phyloP scores from a whole-genome alignment of 176 grass and related monocot genomes.

The Elaeis guineensis region DNA sequence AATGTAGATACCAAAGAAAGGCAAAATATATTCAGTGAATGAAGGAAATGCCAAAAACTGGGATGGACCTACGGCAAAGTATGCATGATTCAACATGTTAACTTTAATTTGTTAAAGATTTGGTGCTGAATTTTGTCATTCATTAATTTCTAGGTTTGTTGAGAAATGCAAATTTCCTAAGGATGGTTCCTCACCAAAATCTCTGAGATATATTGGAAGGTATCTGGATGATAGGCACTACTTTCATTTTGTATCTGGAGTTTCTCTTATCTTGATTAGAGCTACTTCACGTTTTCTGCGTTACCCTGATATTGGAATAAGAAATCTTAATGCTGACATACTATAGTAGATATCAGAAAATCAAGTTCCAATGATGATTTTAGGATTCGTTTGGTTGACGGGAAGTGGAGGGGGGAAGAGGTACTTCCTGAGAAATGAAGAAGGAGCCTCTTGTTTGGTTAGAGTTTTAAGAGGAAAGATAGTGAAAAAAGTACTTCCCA shows the following conservation, averaged over 20 bases:
- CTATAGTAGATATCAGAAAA: too few species aligned
- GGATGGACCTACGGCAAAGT: slow-evolving; percentile 77
- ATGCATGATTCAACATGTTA: slow-evolving; percentile 6
- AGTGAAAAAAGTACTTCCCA: too few species aligned
- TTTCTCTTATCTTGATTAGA: not conserved
- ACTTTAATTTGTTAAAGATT: slow-evolving; percentile 1
- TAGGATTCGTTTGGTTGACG: too few species aligned
- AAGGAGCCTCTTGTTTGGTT: too few species aligned
- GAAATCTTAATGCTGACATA: too few species aligned
- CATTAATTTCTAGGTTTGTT: slow-evolving; percentile 46
- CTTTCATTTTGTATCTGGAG: not conserved
- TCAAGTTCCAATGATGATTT: too few species aligned
- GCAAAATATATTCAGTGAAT: slow-evolving; percentile 92
- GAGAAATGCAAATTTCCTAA: slow-evolving; percentile 86
- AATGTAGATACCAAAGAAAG: slow-evolving; percentile 78
- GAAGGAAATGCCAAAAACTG: slow-evolving; percentile 95
- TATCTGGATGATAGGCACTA: not conserved
- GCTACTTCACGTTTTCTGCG: too few species aligned
- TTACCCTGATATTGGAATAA: too few species aligned
- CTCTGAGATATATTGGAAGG: slow-evolving; percentile 98
- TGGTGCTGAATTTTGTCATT: slow-evolving; percentile 14
- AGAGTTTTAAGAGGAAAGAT: too few species aligned
- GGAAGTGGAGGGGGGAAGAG: too few species aligned
- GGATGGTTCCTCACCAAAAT: slow-evolving; percentile 74
- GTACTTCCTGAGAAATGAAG: too few species aligned